Percentiles rank a stretch among this genome's conserved stretches.
Conservation (phyloP, 139 green algal species). For the Coelastrella sp. region DNA sequence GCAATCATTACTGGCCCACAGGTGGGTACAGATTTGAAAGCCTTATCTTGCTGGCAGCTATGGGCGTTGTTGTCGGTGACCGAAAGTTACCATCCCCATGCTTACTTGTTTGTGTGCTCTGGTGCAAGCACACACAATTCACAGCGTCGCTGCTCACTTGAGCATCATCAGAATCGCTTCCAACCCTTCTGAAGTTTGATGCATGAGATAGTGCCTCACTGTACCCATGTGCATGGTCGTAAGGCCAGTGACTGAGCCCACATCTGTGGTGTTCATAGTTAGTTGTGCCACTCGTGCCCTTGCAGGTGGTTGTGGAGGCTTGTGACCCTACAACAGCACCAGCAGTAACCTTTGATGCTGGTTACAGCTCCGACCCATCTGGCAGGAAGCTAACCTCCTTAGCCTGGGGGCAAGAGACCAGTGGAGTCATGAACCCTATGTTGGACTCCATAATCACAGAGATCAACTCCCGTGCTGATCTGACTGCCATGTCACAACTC, state of each 20-base stretch:
- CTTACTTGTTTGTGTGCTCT: not conserved
- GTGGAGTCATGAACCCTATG: not conserved
- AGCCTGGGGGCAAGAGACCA: not conserved
- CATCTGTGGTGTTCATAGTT: not conserved
- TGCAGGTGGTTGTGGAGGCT: conserved; percentile 22
- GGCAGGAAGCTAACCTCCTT: not conserved
- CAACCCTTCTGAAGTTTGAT: too few relatives aligned
- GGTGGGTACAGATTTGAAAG: not conserved
- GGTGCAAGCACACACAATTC: too few relatives aligned
- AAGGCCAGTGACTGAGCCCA: not conserved
- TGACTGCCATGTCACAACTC: not conserved
- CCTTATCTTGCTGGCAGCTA: not conserved
- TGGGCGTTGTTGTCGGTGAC: not conserved
- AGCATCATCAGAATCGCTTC: too few relatives aligned
- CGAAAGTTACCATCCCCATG: not conserved
- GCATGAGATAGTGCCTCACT: too few relatives aligned
- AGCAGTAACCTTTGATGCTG: not conserved
- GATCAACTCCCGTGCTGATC: not conserved
- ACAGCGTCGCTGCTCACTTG: too few relatives aligned
- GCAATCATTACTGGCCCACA: conserved; percentile 19
- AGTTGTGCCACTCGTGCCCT: not conserved
- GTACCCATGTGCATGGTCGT: not conserved
- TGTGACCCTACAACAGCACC: not conserved
- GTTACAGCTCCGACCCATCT: conserved; percentile 10
- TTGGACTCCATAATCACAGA: not conserved